Conservation (phyloP, 2,329 filamentous ascomycete genomes). For the Botrytis elliptica region DNA sequence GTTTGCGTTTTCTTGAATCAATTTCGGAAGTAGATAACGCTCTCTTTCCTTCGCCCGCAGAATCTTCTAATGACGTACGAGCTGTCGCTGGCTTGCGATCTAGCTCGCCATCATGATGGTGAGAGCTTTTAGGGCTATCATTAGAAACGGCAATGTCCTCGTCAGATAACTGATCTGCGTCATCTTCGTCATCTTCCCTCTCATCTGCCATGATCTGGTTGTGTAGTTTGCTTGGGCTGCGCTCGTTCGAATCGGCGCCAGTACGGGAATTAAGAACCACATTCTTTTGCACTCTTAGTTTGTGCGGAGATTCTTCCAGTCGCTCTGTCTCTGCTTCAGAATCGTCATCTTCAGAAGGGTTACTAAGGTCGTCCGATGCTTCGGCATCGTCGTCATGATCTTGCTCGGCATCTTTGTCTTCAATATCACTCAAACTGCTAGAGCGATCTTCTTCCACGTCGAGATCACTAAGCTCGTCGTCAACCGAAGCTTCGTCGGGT, state of each 20-base stretch:
- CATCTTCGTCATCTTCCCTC: constrained; percentile 45
- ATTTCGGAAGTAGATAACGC: constrained; percentile 29
- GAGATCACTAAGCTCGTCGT: constrained; percentile 37
- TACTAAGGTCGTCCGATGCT: constrained; percentile 39
- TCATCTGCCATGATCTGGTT: constrained; percentile 51
- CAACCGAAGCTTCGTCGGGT: constrained; percentile 31
- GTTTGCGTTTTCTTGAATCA: constrained; percentile 42
- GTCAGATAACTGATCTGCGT: constrained; percentile 39
- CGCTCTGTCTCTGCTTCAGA: constrained; percentile 94
- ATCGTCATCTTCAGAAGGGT: constrained; percentile 56
- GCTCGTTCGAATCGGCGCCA: constrained; percentile 56
- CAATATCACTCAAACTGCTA: constrained; percentile 90
- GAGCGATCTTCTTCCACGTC: constrained; percentile 67
- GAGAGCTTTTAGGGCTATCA: constrained; percentile 41
- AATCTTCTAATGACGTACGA: constrained; percentile 41
- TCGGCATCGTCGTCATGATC: constrained; percentile 58
- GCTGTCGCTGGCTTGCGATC: constrained; percentile 32
- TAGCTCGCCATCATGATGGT: constrained; percentile 42
- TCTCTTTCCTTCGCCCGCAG: constrained; percentile 33
- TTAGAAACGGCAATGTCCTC: constrained; percentile 41
- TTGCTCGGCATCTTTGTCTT: constrained; percentile 65
- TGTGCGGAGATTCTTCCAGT: constrained; percentile 82
- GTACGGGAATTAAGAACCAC: constrained; percentile 58
- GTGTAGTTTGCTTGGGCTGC: constrained; percentile 75
- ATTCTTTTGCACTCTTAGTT: constrained; percentile 56